Evolutionary conservation across 2,329 filamentous ascomycete species (phyloP), one percentile per base, ranked within the genome.

Genomic region (Arthrinium puccinioides): DNA sequence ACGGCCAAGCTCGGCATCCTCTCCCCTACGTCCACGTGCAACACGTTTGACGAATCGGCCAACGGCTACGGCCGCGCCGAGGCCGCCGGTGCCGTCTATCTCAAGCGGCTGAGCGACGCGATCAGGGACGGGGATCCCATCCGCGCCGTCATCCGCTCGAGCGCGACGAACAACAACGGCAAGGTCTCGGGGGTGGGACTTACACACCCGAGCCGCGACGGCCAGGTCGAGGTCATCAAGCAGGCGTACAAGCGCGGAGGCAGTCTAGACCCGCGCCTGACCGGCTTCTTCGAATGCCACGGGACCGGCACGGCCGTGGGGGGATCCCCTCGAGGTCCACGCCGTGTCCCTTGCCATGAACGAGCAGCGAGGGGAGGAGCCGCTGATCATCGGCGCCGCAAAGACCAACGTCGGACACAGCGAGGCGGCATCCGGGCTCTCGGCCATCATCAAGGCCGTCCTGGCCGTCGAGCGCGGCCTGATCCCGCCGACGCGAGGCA

Each of bases 291-390:
- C 6, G 48, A 51, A 14, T 45, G 41, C 24, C 47, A 51, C 23
- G 47, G 63, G 1, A 66, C 64, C 0, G 64, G 63, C 0, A 69
- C 66, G 4, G 37, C 39, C 2, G 57, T 54, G 2, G 66, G n/a
- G 65, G 2, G 64, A 69, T 39, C 59, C 62, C 0, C 43, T 54
- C 5, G 65, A 69, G 40, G 53, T 61, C 2, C 35, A 40, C 2
- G 64, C 60, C 6, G 49, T 65, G 25, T 26, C 24, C 10, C 29
- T 32, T 3, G 46, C 36, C 4, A 37, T 50, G 38, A 43, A 40
- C 33, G 26, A 42, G n/a, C 21, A 32, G 15, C 24, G 29, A 9
- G 23, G 9, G 2, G 40, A 43, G 5, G 37, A 45, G 10, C 44
- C 46, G n/a, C 26, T 50, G 19, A 25, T 34, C 21, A 29, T 35